Percentiles rank a stretch among this genome's conserved stretches.
These are phyloP conservation scores for Durio zibethinus DNA, from an alignment of 345 rosid species.

Conservation along the genomic window DNA sequence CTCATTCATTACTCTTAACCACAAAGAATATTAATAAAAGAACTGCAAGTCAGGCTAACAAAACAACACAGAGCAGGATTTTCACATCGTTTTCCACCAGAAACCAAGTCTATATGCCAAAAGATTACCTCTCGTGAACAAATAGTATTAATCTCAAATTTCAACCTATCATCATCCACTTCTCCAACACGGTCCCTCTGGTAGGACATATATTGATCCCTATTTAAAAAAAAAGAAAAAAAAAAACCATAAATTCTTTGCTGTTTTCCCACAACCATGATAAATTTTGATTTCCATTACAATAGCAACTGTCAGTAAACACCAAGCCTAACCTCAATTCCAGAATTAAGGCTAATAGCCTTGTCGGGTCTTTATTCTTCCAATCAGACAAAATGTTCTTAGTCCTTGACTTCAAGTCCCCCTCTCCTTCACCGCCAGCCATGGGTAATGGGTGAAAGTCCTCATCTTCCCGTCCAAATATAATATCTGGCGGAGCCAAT, in stretches of 20 bases:
- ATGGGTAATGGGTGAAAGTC: slow-evolving; percentile 55
- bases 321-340: slow-evolving; percentile 58
- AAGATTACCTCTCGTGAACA: slow-evolving; percentile 77
- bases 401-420: slow-evolving; percentile 14
- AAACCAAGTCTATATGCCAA: slow-evolving; percentile 11
- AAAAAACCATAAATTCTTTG: background rate
- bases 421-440: slow-evolving; percentile 30
- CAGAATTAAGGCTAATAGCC: slow-evolving; percentile 55
- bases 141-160: slow-evolving; percentile 83
- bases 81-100: background rate
- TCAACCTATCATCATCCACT: slow-evolving; percentile 82
- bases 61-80: background rate
- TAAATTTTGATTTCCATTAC: slow-evolving; percentile 2
- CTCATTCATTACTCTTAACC: slow-evolving; percentile 6
- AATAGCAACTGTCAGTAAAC: slow-evolving; percentile 1
- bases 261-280: background rate
- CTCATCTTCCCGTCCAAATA: slow-evolving; percentile 81
- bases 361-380: slow-evolving; percentile 63
- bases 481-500: slow-evolving; percentile 66
- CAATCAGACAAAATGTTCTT: slow-evolving; percentile 55
- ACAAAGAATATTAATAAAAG: background rate
- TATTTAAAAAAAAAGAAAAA: slow-evolving; percentile 20
- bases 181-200: slow-evolving; percentile 65
- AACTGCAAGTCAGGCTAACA: background rate
- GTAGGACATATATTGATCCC: slow-evolving; percentile 62